Evolutionary conservation across 2,329 filamentous ascomycete species (phyloP).

Genomic region (Reticulascus tulasneorum): DNA sequence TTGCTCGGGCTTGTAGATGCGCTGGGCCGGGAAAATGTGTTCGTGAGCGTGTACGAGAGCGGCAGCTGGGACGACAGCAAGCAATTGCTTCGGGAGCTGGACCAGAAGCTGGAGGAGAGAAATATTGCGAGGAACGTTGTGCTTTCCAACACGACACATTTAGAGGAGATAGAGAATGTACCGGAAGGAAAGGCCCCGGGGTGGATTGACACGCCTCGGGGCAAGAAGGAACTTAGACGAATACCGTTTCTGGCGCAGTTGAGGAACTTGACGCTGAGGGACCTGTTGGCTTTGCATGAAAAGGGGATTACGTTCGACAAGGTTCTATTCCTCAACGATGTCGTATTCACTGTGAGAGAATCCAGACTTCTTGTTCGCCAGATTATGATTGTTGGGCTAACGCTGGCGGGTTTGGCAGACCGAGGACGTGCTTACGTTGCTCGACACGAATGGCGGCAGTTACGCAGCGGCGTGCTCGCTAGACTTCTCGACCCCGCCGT

Average conservation of each 20-base stretch:
- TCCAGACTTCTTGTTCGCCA: too few relatives aligned
- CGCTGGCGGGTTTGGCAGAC: slow-evolving; percentile 28
- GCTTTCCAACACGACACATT: slow-evolving; percentile 55
- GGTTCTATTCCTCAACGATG: slow-evolving; percentile 60
- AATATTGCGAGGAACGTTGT: slow-evolving; percentile 53
- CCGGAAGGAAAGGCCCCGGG: slow-evolving; percentile 37
- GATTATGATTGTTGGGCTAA: not conserved
- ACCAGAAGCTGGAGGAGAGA: slow-evolving; percentile 45
- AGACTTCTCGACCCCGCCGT: slow-evolving; percentile 51
- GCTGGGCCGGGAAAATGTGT: slow-evolving; percentile 62
- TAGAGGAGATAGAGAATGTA: slow-evolving; percentile 43
- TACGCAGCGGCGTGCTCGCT: slow-evolving; percentile 61
- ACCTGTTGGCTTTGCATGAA: slow-evolving; percentile 47
- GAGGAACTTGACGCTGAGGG: slow-evolving; percentile 60
- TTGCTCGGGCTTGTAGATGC: slow-evolving; percentile 52
- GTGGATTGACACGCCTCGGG: slow-evolving; percentile 59
- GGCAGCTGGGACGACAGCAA: slow-evolving; percentile 69
- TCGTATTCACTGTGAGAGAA: slow-evolving; percentile 51
- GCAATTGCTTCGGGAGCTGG: slow-evolving; percentile 53
- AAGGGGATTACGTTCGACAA: slow-evolving; percentile 52
- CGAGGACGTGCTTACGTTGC: slow-evolving; percentile 50
- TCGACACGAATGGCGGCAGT: slow-evolving; percentile 53
- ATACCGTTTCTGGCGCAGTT: slow-evolving; percentile 65
- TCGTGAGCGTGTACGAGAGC: slow-evolving; percentile 64
- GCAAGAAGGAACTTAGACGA: slow-evolving; percentile 53